phyloP scores from a whole-genome alignment of 2,329 filamentous ascomycete genomes.

The Rhinocladiella similis region DNA sequence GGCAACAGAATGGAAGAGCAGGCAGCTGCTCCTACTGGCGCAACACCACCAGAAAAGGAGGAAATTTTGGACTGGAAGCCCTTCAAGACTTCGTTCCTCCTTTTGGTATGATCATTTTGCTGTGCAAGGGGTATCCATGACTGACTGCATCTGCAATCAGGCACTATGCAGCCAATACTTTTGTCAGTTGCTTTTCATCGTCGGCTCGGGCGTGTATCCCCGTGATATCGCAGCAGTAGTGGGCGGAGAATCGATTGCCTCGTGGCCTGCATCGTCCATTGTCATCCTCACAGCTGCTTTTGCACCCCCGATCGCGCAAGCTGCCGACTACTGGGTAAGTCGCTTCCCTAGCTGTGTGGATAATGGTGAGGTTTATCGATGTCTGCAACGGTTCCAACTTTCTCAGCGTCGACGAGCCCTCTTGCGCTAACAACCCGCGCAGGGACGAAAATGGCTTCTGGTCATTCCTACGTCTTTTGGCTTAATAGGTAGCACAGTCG shows the following conservation, averaged over 20 bases:
- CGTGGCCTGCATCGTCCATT: not conserved
- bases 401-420: too few relatives aligned
- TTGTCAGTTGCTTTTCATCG: constrained; percentile 9
- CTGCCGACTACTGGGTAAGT: constrained; percentile 19
- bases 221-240: constrained; percentile 6
- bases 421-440: too few relatives aligned
- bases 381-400: too few relatives aligned
- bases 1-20: too few relatives aligned
- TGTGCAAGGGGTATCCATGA: not conserved
- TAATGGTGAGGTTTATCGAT: too few relatives aligned
- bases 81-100: too few relatives aligned
- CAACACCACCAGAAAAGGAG: not conserved
- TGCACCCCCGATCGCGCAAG: constrained; percentile 8
- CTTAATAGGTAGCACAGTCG: constrained; percentile 8
- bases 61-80: not conserved
- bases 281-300: constrained; percentile 8
- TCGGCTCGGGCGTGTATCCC: constrained; percentile 3
- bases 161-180: constrained; percentile 6
- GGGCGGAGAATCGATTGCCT: constrained; percentile 4
- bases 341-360: too few relatives aligned
- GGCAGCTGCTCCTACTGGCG: too few relatives aligned
- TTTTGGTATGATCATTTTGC: too few relatives aligned
- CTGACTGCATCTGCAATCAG: not conserved
- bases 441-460: constrained; percentile 17
- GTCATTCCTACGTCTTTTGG: constrained; percentile 9